Base-by-base conservation (phyloP, 495 filamentous ascomycete species). In the Penicillium samsonianum region DNA sequence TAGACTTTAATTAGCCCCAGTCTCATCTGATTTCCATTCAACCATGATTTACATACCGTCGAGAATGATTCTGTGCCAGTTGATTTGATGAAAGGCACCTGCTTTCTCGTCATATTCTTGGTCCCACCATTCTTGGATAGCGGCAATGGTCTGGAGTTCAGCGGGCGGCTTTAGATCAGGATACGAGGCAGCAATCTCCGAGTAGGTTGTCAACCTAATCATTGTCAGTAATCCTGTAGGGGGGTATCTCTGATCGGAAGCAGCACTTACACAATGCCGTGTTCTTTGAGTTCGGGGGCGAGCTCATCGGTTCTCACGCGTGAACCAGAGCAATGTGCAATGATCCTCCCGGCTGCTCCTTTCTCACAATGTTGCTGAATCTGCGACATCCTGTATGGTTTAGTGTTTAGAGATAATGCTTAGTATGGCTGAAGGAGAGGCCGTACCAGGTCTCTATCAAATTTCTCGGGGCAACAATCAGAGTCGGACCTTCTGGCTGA, bases 201-300 rank as follows among this genome's bases (percentile, higher is more conserved):
- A 4, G 14, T 45, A 45, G 0, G 42, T 45, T 45, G 42, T 45
- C 8, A 45, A 12, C 22, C 42, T 45, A 9, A 0, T 1, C 7
- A 26, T 12, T 26, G 8, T 45, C 3, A 45, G 23, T 26, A 16
- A 26, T 1, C 1, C 0, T 33, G 30, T 4, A 4, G 30, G 11
- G 11, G n/a, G n/a, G n/a, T n/a, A n/a, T 33, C 0, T 10, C 30
- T 31, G 3, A 10, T 31, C 11, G 1, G 4, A 12, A 12, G n/a
- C n/a, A n/a, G n/a, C 30, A 31, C 42, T 45, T 45, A 45, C 42
- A 45, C 42, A 12, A 45, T 45, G 6, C 23, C 42, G 3, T 45
- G 42, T 7, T n/a, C 3, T 19, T 11, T 14, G 4, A 45, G 12
- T 2, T 16, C 6, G 14, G 5, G 2, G 42, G 2, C 12, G 12